phyloP scores from a whole-genome alignment of 169 alveolate species.

The Cyclospora cayetanensis region DNA sequence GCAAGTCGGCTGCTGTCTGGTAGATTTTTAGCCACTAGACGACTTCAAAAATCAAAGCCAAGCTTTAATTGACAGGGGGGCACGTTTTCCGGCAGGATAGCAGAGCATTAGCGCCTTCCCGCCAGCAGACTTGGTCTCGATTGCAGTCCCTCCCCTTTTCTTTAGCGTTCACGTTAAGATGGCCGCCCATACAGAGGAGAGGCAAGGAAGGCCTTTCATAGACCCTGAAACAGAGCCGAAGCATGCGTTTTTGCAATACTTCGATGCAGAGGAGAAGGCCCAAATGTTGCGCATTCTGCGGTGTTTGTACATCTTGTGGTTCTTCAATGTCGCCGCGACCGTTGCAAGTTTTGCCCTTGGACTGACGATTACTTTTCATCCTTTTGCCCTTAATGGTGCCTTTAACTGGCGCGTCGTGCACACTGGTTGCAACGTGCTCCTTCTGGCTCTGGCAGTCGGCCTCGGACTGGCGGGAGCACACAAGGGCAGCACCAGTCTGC shows the following conservation, averaged over 20 bases:
- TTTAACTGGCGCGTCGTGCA: slow-evolving; percentile 16
- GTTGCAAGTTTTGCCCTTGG: not conserved
- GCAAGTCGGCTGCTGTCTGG: too few relatives aligned
- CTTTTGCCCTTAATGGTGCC: not conserved
- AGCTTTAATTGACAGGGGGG: too few relatives aligned
- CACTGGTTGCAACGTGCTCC: not conserved
- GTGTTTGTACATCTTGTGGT: slow-evolving; percentile 53
- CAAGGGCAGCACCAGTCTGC: not conserved
- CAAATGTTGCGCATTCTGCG: slow-evolving; percentile 6
- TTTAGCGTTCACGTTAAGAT: too few relatives aligned
- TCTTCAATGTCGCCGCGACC: not conserved
- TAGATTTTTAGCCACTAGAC: too few relatives aligned
- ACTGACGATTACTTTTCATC: slow-evolving; percentile 21
- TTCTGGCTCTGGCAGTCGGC: not conserved
- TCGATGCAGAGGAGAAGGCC: not conserved
- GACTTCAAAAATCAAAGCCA: too few relatives aligned
- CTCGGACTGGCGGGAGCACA: not conserved
- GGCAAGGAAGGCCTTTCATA: too few relatives aligned
- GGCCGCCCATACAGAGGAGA: too few relatives aligned
- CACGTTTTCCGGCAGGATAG: too few relatives aligned
- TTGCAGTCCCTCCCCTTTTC: too few relatives aligned
- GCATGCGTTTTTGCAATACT: slow-evolving; percentile 7
- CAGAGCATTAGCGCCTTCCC: too few relatives aligned
- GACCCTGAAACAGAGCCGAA: slow-evolving; percentile 24
- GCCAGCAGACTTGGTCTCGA: too few relatives aligned